These are phyloP conservation scores for Arthrobotrys iridis DNA, from an alignment of 2,329 filamentous ascomycete genomes.

Conservation along the genomic window DNA sequence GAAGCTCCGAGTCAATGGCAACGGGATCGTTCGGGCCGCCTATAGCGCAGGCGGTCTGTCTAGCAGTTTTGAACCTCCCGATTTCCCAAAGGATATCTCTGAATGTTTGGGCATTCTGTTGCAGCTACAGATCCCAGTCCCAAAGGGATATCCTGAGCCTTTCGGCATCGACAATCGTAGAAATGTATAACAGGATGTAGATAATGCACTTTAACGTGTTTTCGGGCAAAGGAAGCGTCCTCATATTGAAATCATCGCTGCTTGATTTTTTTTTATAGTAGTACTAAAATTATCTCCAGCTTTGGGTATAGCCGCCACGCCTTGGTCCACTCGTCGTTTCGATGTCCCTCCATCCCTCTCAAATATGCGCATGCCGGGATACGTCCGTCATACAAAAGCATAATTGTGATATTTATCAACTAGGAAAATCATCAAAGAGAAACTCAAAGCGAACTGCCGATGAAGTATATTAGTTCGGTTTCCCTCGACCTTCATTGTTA, in stretches of 20 bases:
- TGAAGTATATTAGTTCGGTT: too few species aligned
- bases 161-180: neutral
- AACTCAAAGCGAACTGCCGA: too few species aligned
- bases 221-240: neutral
- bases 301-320: neutral
- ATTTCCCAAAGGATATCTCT: slow-evolving; percentile 3
- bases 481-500: too few species aligned
- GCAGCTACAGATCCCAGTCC: slow-evolving; percentile 26
- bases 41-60: slow-evolving; percentile 7
- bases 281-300: too few species aligned
- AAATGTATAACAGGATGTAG: neutral
- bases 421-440: too few species aligned
- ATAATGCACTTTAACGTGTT: neutral
- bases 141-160: neutral
- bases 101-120: neutral
- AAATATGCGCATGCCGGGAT: neutral
- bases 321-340: too few species aligned
- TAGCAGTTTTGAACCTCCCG: slow-evolving; percentile 5
- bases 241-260: neutral
- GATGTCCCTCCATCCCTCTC: too few species aligned
- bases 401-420: too few species aligned
- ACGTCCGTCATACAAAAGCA: too few species aligned
- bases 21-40: slow-evolving; percentile 1
- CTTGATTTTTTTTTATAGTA: too few species aligned
- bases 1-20: neutral